These are phyloP conservation scores for Soucietia sequanensis DNA, from an alignment of 805 yeast species.

Conservation along the genomic window DNA sequence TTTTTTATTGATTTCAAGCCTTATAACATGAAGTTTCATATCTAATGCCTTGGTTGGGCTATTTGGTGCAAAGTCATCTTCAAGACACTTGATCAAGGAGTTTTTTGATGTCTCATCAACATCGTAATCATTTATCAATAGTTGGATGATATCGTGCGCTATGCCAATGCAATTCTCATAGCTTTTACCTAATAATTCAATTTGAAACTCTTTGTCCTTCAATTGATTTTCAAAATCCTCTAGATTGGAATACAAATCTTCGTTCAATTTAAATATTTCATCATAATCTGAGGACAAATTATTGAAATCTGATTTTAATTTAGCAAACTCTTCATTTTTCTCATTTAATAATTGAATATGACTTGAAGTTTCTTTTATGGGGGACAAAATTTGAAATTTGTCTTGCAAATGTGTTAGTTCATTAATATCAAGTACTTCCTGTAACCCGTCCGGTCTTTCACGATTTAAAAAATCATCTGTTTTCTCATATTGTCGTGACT, in stretches of 20 bases:
- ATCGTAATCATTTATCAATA: constrained; percentile 14
- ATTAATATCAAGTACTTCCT: constrained; percentile 2
- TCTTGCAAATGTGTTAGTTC: constrained; percentile 1
- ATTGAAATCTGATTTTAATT: constrained; percentile 18
- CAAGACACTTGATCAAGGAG: constrained; percentile 15
- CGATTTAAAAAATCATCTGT: no score
- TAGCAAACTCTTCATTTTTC: constrained; percentile 7
- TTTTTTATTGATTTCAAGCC: constrained; percentile 16
- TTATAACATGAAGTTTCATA: constrained; percentile 20
- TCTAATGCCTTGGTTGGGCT: constrained; percentile 16
- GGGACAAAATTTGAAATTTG: background rate
- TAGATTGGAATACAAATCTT: constrained; percentile 36
- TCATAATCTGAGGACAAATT: constrained; percentile 26
- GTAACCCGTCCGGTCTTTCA: no score
- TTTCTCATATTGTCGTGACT: constrained; percentile 5
- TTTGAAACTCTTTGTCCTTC: constrained; percentile 23
- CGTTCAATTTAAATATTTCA: constrained; percentile 34
- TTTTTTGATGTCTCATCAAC: constrained; percentile 15
- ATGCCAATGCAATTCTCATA: constrained; percentile 13
- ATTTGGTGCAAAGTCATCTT: constrained; percentile 5
- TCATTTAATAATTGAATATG: background rate
- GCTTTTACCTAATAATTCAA: constrained; percentile 11
- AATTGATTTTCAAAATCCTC: constrained; percentile 34
- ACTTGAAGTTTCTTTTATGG: background rate
- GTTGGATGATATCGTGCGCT: constrained; percentile 18